These are phyloP conservation scores for Diplodia scrobiculata DNA, from an alignment of 2,329 filamentous ascomycete genomes.

Conservation along the genomic window DNA sequence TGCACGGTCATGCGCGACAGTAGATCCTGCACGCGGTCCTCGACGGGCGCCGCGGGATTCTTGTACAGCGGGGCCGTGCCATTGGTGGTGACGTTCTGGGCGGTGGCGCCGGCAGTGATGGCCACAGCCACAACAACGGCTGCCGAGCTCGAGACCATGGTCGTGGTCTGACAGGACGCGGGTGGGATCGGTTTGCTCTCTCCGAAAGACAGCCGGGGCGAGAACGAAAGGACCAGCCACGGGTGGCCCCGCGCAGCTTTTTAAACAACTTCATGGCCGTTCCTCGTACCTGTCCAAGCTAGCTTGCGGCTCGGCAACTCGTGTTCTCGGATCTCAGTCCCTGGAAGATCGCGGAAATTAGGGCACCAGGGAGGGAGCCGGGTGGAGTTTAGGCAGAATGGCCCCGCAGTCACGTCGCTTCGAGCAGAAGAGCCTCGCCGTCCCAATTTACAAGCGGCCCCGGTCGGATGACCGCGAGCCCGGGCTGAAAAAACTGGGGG, in stretches of 20 bases:
- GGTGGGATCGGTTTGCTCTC: neutral
- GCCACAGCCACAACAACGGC: slow-evolving; percentile 1
- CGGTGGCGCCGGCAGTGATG: slow-evolving; percentile 1
- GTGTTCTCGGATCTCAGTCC: slow-evolving; percentile 19
- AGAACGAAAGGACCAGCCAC: neutral
- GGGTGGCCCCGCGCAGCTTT: neutral
- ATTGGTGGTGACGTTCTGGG: slow-evolving; percentile 18
- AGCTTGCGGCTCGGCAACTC: slow-evolving; percentile 22
- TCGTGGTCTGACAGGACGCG: neutral
- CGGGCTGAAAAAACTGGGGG: neutral
- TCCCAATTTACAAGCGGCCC: neutral
- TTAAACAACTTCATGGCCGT: slow-evolving; percentile 2
- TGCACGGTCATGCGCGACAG: slow-evolving; percentile 72
- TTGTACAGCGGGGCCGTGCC: slow-evolving; percentile 59
- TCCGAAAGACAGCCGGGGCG: too few relatives aligned
- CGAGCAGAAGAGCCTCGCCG: neutral
- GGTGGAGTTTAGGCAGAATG: slow-evolving; percentile 26
- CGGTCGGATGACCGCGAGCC: slow-evolving; percentile 3
- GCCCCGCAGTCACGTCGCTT: slow-evolving; percentile 23
- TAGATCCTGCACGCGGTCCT: slow-evolving; percentile 67
- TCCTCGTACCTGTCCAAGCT: neutral
- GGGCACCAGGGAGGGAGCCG: neutral
- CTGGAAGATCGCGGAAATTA: slow-evolving; percentile 16
- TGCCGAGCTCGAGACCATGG: slow-evolving; percentile 13
- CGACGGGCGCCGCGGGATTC: slow-evolving; percentile 62